Evolutionary conservation across 306 rosid genomes (phyloP), one percentile per base, ranked within the genome.

Genomic region (Abrus precatorius): DNA sequence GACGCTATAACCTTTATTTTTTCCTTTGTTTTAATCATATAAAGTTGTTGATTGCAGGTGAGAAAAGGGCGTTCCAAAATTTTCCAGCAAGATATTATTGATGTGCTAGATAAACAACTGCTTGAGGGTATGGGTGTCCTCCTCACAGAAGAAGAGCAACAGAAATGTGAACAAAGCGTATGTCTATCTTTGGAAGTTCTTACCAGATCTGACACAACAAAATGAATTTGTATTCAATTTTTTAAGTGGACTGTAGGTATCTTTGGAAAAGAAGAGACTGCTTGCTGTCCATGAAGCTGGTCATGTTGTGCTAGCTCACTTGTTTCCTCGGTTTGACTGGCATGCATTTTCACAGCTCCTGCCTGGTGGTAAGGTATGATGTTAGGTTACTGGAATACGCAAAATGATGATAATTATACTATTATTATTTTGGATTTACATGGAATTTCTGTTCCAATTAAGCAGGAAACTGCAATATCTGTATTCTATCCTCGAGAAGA

Each of bases 41-140:
- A 78, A 29, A 67, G 11, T 63, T 80, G 45, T 81, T 84, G 77
- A 59, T 73, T 74, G 83, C 80, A 95, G 99, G 99, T 95, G 78
- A 89, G 99, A 80, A 93, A 91, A 76, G 99, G 98, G 34, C 93
- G 79, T 80, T 87, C 93, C 30, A 86, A 81, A 87, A 88, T 93
- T 64, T 87, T 69, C 78, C 97, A 95, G 88, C 72, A 85, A 85
- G 98, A 95, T 77, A 74, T 95, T 78, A 76, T 88, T 79, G 98
- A 95, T 85, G 99, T 95, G 65, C 80, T 95, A 84, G 99, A 95
- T 85, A 93, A 95, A 87, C 98, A 95, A 85, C 86, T 95, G 73
- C 98, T 95, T 32, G 99, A 93, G 93, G 99, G 99, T 60, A 95
- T 90, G 98, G 99, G 99, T 47, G 99, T 95, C 73, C 99, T 93